These are phyloP conservation scores for Termitomyces sp. DNA, from an alignment of 768 basidiomycete genomes.

Conservation along the genomic window DNA sequence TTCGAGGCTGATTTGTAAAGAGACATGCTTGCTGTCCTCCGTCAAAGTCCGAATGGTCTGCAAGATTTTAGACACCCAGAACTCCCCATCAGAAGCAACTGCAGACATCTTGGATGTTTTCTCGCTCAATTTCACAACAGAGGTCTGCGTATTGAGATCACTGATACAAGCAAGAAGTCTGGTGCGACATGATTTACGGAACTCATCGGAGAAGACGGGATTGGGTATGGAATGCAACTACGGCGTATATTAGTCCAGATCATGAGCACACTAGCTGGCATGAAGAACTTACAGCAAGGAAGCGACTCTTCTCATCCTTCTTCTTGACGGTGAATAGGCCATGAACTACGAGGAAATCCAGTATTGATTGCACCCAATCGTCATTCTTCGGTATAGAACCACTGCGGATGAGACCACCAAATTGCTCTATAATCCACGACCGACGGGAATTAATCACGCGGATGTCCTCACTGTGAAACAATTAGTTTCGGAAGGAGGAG, in stretches of 20 bases:
- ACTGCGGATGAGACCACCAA: slow-evolving; percentile 73
- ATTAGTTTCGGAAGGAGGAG: slow-evolving; percentile 6
- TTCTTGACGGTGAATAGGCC: slow-evolving; percentile 78
- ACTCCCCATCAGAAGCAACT: slow-evolving; percentile 65
- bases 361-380: slow-evolving; percentile 63
- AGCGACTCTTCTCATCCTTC: slow-evolving; percentile 59
- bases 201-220: slow-evolving; percentile 68
- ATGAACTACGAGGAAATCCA: slow-evolving; percentile 80
- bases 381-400: slow-evolving; percentile 77
- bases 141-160: slow-evolving; percentile 60
- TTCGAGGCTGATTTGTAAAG: slow-evolving; percentile 43
- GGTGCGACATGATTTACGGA: slow-evolving; percentile 61
- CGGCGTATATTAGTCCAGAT: slow-evolving; percentile 2
- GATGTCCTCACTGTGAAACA: slow-evolving; percentile 33
- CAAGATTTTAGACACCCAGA: slow-evolving; percentile 74
- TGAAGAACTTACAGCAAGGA: slow-evolving; percentile 48
- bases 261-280: background rate
- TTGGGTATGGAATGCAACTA: slow-evolving; percentile 61
- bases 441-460: slow-evolving; percentile 52
- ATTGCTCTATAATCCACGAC: slow-evolving; percentile 84
- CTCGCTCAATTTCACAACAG: slow-evolving; percentile 47
- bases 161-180: slow-evolving; percentile 71
- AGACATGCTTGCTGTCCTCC: slow-evolving; percentile 65
- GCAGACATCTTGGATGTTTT: slow-evolving; percentile 52
- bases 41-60: slow-evolving; percentile 51